Base-by-base conservation (phyloP, 169 alveolate species). In the Eimeria zaria region DNA sequence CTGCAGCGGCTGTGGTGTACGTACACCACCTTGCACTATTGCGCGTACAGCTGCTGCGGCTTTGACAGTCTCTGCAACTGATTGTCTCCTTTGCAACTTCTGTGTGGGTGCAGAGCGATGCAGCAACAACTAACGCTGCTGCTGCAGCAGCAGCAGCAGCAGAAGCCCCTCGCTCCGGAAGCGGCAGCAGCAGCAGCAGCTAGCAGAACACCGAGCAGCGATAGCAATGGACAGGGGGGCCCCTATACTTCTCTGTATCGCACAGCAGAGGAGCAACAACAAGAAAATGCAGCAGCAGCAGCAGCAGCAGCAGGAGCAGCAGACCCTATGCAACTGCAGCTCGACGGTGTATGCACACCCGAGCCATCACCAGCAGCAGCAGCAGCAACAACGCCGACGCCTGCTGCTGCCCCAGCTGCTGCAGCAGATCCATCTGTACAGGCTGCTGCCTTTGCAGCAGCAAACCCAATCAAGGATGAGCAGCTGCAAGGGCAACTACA, bases 181-280 rank as follows among this genome's bases (percentile, higher is more conserved):
- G 89, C 89, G 24, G 67, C 89, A 46, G 89, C 89, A 48, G 89
- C 89, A 78, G 89, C 89, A 46, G 89, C 89, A 78, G 89, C 89
- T 44, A 78, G 89, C 67, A 22, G 89, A 22, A 78, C 89, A 16
- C 89, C 89, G 7, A 41, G 89, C 55, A 78, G 89, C 89, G 89
- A 78, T 41, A 78, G 53, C 64, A 78, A n/a, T 24, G 36, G 89
- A 5, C 89, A 78, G 18, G 89, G 89, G 6, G 64, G 44, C 1
- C 39, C 89, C 41, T 78, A 41, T 20, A 44, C 89, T 7, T 27
- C 89, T 78, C 89, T 78, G 44, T 78, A 48, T 22, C 89, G 64
- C 58, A 44, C 89, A 46, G 67, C 89, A 20, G 89, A 78, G 64
- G 64, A 78, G 58, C 89, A 78, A 67, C 89, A 78, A 36, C 89